Evolutionary conservation across 2,329 filamentous ascomycete species (phyloP), one percentile per base, ranked within the genome.

Genomic region (Penicillium thymicola): DNA sequence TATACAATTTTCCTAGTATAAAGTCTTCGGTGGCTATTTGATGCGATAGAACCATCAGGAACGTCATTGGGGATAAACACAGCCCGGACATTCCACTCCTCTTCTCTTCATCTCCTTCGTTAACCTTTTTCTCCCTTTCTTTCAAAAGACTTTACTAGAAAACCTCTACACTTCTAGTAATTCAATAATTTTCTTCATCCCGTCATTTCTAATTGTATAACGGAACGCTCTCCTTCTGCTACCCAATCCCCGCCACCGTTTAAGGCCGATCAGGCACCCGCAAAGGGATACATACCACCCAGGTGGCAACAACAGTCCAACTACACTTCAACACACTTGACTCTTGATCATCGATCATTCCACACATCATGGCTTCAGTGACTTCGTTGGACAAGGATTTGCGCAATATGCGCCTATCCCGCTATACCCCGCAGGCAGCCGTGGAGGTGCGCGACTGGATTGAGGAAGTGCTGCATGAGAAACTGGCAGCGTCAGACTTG

Each of bases 311-410:
- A 40, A 55, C 51, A 47, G 18, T 30, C 18, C 21, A 18, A 52
- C 54, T 41, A 53, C 44, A 36, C 27, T 27, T 42, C 28, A 30
- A 40, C 18, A 37, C 23, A 42, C 27, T 25, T n/a, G 37, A 37
- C 23, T 38, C 27, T 25, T n/a, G 37, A 37, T 34, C 25, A 47
- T 36, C 25, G 30, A 49, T 14, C 11, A 32, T 48, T 41, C n/a
- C 9, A 41, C 9, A 47, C n/a, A 72, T 50, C 64, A 97, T 97
- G 93, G 92, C 93, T 66, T 96, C 93, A 38, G 93, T 97, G 32
- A 85, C 90, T 62, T 96, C 91, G 61, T 81, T 99, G 59, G 94
- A 97, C 77, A 93, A 93, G 76, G 94, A 99, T 80, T 83, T 99
- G 85, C 90, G 90, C 82, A 92, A 87, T 74, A 76, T 97, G 82